These are phyloP conservation scores for Pyronema domesticum DNA, from an alignment of 495 filamentous ascomycete genomes.

Conservation along the genomic window DNA sequence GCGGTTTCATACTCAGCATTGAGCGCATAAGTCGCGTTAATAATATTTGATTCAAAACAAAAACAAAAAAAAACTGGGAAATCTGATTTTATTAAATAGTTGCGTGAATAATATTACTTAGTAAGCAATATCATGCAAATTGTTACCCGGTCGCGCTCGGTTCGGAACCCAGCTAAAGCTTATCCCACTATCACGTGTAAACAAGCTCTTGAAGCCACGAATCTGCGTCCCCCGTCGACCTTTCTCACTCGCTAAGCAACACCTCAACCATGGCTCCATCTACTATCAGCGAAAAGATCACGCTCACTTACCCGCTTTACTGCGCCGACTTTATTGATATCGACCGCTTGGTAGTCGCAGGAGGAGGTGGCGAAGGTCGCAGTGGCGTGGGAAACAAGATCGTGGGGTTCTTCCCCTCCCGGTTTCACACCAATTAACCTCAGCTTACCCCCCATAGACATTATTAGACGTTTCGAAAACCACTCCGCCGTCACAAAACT, in stretches of 20 bases:
- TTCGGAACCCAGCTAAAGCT: no score
- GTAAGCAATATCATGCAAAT: no score
- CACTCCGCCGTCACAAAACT: not conserved
- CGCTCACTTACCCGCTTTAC: slow-evolving; percentile 74
- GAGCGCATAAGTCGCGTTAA: no score
- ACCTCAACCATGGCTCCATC: slow-evolving; percentile 31
- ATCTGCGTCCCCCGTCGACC: no score
- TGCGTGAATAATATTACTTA: no score
- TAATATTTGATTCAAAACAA: no score
- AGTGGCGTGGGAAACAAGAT: slow-evolving; percentile 87
- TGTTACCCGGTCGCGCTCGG: no score
- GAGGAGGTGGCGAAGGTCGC: slow-evolving; percentile 70
- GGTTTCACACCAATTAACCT: not conserved
- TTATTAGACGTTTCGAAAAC: slow-evolving; percentile 15
- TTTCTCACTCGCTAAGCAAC: not conserved
- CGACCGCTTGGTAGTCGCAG: slow-evolving; percentile 62
- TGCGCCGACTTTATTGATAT: slow-evolving; percentile 70
- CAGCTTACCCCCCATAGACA: slow-evolving; percentile 14
- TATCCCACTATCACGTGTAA: no score
- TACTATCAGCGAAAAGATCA: slow-evolving; percentile 45
- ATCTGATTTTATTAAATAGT: no score
- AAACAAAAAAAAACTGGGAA: no score
- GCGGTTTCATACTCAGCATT: no score
- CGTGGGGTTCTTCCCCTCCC: slow-evolving; percentile 31
- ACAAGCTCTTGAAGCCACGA: no score